phyloP scores from a whole-genome alignment of 345 rosid species.

The Conringia planisiliqua region DNA sequence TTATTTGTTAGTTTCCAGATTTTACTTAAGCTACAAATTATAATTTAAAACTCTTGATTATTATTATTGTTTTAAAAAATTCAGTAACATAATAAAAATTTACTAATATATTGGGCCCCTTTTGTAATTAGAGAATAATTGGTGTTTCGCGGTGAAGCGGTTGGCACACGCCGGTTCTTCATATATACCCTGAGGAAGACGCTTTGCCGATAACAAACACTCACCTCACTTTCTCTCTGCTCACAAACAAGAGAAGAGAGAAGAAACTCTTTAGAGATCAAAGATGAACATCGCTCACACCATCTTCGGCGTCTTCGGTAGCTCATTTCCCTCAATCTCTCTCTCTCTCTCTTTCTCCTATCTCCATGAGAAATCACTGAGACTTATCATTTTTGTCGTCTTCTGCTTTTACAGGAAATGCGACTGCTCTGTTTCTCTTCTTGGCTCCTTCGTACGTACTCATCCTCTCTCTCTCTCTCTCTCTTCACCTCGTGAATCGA shows the following conservation, averaged over 20 bases:
- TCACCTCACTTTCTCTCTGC: constrained; percentile 10
- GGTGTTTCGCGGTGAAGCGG: constrained; percentile 25
- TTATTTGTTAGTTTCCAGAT: background rate
- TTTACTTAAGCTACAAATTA: background rate
- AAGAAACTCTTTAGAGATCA: background rate
- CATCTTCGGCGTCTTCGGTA: constrained; percentile 89
- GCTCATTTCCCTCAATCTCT: constrained; percentile 7
- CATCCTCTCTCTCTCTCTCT: background rate
- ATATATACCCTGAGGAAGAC: constrained; percentile 11
- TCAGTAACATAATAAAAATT: background rate
- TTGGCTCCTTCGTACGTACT: constrained; percentile 72
- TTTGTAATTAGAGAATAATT: background rate
- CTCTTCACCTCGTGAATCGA: background rate
- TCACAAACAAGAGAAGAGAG: background rate
- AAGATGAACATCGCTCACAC: constrained; percentile 67
- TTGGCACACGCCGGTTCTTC: background rate
- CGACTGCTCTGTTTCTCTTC: constrained; percentile 92
- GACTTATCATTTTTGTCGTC: background rate
- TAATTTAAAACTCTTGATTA: background rate
- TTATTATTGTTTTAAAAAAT: background rate
- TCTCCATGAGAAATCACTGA: constrained; percentile 12
- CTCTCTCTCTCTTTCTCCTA: background rate
- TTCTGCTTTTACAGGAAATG: constrained; percentile 67
- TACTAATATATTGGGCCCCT: background rate
- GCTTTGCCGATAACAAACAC: background rate